Base-by-base conservation (phyloP, 2,329 filamentous ascomycete genomes). In the Colletotrichum tropicicola region DNA sequence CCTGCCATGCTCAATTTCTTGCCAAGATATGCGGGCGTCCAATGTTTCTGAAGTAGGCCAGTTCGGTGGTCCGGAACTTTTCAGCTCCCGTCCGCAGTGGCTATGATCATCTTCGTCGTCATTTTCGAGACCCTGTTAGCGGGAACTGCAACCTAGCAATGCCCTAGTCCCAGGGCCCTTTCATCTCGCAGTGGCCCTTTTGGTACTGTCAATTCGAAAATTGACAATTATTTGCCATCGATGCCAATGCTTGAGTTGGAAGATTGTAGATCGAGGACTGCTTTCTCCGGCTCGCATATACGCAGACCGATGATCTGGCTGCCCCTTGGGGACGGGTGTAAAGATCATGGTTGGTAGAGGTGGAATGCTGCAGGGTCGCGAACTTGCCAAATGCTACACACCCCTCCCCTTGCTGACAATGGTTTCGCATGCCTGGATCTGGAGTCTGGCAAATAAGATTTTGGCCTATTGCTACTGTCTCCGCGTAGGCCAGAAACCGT, bases 371-470 rank as follows among this genome's bases (percentile, higher is more conserved):
- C 47, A 60, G 60, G 55, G 60, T 54, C 55, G 35, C 39, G 28
- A 30, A 21, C 39, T 53, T 53, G 56, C 21, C 55, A 48, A 59
- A 59, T 52, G 23, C 15, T 27, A 39, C 27, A 30, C 45, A 13
- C 60, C 32, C 32, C 45, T 17, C 44, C 32, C 44, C 51, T 19
- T 17, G 30, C 32, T 27, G 19, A 28, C 39, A 30, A 43, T 43
- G 48, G 27, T 64, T 48, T 30, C 41, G 27, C 60, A 53, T 44
- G 27, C 32, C 48, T 43, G 19, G 56, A 64, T 59, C 39, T 53
- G 45, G 54, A 59, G 47, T 32, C n/a, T 35, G 27, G 41, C 27
- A 17, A n/a, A 43, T 53, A 41, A 44, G 56, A 60, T 60, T 60
- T 54, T 59, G 56, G 57, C 32, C 10, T 15, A 35, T 35, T 60